Evolutionary conservation across 345 rosid genomes (phyloP), one percentile per base, ranked within the genome.

Genomic region (Anastatica hierochuntica): DNA sequence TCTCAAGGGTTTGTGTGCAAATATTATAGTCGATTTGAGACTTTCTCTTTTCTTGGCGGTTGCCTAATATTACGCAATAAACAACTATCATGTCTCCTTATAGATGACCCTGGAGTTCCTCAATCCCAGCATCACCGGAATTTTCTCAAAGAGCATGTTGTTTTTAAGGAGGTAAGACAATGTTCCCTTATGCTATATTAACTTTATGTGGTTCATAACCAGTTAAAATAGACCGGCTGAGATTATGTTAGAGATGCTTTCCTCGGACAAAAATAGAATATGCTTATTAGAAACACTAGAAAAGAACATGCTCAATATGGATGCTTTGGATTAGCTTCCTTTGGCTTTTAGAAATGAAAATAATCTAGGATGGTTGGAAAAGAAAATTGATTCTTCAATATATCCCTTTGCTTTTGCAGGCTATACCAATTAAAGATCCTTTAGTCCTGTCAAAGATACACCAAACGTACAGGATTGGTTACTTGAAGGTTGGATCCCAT

Each of bases 391-490:
- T 55, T 9, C 49, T 59, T 46, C 11, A 51, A 14, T 20, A 13
- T 19, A 38, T 11, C 21, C 20, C 39, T 66, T 45, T 20, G 9
- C 73, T 26, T 33, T 64, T 67, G 27, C 73, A 88, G 99, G 97
- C 85, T 58, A 79, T 94, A 72, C 89, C 95, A 37, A 88, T 94
- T 58, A 83, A 79, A 74, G 96, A 85, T 69, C 72, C 77, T 2
- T 23, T 69, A 58, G 97, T 94, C 70, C 70, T 85, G 42, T 94
- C 99, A 43, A 94, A 84, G 82, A 85, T 94, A 73, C 99, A 94
- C 68, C 96, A 85, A 69, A 94, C 99, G 5, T 88, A 85, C 55
- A 81, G 96, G 83, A 82, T 94, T 77, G 96, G 97, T 59, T 94
- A 83, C 73, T 63, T 94, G 66, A 88, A 94, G 95, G 99, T 88